A percentile compares a stretch with the other conserved stretches of the same genome.
These are phyloP conservation scores for Leccinum uliginosum DNA, from an alignment of 768 basidiomycete species.

Conservation along the genomic window DNA sequence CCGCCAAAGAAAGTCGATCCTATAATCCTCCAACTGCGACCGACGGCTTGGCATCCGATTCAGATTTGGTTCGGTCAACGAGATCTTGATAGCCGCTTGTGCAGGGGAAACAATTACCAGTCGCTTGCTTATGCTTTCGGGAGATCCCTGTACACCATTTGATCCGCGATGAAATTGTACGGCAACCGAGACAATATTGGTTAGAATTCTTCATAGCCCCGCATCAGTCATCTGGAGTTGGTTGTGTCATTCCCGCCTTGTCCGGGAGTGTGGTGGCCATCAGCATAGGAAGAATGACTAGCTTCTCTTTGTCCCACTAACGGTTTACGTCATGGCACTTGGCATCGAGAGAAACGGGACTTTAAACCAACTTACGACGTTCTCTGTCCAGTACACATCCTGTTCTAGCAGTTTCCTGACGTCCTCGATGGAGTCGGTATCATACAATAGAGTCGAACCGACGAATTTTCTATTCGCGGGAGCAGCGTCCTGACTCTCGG, in stretches of 20 bases:
- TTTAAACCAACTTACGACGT: constrained; percentile 35
- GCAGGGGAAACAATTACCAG: background rate
- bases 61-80: background rate
- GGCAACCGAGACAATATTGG: background rate
- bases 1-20: background rate
- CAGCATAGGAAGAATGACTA: constrained; percentile 45
- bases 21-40: background rate
- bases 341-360: background rate
- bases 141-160: constrained; percentile 1
- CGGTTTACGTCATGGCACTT: background rate
- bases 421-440: constrained; percentile 49
- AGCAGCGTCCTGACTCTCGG: constrained; percentile 48
- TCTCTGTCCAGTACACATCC: constrained; percentile 41
- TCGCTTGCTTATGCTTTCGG: background rate
- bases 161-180: constrained; percentile 1
- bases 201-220: background rate
- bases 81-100: background rate
- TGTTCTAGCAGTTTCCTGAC: constrained; percentile 36
- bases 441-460: constrained; percentile 54
- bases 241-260: constrained; percentile 20
- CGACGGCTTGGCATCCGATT: background rate
- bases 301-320: constrained; percentile 57
- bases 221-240: constrained; percentile 19
- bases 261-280: constrained; percentile 35
- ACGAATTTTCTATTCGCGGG: constrained; percentile 51